Evolutionary conservation across 2,329 filamentous ascomycete species (phyloP).

Genomic region (Pseudogymnoascus sp.): DNA sequence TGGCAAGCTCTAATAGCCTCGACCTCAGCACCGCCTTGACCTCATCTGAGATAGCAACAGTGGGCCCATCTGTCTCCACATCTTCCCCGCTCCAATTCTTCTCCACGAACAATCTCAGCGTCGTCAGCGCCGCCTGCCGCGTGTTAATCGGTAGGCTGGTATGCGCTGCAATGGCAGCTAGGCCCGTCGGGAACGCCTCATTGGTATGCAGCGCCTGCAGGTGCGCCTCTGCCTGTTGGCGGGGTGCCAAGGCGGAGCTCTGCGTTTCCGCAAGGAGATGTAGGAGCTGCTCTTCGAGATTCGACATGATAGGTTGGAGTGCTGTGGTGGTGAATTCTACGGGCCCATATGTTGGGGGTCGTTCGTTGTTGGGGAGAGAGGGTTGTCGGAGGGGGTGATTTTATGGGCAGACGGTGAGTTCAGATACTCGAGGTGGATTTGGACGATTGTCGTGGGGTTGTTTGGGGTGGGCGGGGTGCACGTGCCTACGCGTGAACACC

Average conservation of each 20-base stretch:
- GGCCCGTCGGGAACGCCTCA: conserved; percentile 66
- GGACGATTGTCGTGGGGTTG: conserved; percentile 4
- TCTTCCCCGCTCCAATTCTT: conserved; percentile 73
- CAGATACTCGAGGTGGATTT: conserved; percentile 1
- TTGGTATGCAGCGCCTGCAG: conserved; percentile 39
- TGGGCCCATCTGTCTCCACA: conserved; percentile 48
- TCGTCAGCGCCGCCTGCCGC: conserved; percentile 74
- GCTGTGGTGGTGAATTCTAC: not conserved
- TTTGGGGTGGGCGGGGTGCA: conserved; percentile 8
- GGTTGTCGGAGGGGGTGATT: not conserved
- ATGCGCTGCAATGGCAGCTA: conserved; percentile 75
- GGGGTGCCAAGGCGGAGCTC: conserved; percentile 62
- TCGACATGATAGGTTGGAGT: conserved; percentile 5
- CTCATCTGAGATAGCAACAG: conserved; percentile 61
- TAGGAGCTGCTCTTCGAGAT: conserved; percentile 73
- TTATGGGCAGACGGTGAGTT: conserved; percentile 2
- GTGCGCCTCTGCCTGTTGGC: conserved; percentile 70
- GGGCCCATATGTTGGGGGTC: not conserved
- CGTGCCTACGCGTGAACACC: conserved; percentile 7
- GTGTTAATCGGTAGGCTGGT: conserved; percentile 63
- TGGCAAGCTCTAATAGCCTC: conserved; percentile 68
- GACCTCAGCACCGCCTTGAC: conserved; percentile 67
- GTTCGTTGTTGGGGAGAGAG: not conserved
- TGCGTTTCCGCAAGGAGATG: conserved; percentile 83
- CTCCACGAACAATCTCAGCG: conserved; percentile 75